Conservation (phyloP, 78 protist genomes). For the Diacronema lutheri region DNA sequence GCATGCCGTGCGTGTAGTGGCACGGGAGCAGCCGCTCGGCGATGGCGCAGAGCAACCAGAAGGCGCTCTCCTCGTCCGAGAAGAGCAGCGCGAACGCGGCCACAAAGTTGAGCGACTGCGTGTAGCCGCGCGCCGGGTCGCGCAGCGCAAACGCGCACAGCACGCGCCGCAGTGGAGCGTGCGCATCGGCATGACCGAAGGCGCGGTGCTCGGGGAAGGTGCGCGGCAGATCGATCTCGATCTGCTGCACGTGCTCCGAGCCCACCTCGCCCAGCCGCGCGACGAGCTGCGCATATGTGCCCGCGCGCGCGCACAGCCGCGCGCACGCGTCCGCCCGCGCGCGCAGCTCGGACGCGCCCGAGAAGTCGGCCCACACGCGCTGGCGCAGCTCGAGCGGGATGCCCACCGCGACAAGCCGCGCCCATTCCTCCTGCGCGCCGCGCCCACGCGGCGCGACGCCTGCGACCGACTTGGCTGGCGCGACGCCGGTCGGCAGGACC, state of each 20-base stretch:
- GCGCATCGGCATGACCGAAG: neutral
- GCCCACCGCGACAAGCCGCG: no score
- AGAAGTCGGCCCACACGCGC: no score
- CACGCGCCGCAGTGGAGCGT: neutral
- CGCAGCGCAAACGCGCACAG: neutral
- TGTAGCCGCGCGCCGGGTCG: slow-evolving; percentile 19
- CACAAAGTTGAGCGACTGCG: neutral
- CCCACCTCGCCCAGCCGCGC: neutral
- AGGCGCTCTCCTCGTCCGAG: slow-evolving; percentile 36
- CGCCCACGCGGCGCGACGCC: no score
- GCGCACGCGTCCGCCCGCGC: no score
- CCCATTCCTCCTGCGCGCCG: no score
- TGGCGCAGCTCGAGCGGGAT: no score
- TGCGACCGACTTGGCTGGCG: no score
- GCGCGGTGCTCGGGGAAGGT: neutral
- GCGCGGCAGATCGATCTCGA: neutral
- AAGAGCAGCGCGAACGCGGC: slow-evolving; percentile 28
- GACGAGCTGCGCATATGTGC: no score
- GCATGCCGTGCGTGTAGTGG: neutral
- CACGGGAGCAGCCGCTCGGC: neutral
- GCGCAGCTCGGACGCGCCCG: no score
- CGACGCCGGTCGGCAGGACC: no score
- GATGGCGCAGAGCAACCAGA: slow-evolving; percentile 19
- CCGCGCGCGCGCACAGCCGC: no score
- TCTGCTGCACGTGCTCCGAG: neutral